Percentiles rank a stretch among this genome's conserved stretches.
These are phyloP conservation scores for Tetrahymena elliotti DNA, from an alignment of 73 alveolate genomes.

Conservation along the genomic window DNA sequence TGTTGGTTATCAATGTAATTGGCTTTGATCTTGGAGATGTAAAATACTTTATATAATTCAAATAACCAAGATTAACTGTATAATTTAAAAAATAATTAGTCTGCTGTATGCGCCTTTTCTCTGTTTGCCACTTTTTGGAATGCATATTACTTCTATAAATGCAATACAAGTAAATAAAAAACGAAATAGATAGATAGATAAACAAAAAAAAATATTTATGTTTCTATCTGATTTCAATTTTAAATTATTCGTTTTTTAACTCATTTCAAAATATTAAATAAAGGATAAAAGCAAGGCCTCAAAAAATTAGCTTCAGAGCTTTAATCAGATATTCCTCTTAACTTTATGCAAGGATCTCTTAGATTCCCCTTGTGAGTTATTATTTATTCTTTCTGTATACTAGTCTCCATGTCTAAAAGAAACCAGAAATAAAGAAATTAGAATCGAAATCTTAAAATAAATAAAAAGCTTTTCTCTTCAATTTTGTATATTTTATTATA, in stretches of 20 bases:
- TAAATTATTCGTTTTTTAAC: background rate
- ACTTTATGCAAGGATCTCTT: background rate
- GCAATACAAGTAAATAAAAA: background rate
- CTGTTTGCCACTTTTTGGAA: background rate
- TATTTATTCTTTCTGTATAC: background rate
- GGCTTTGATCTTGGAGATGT: background rate
- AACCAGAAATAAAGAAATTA: too few relatives aligned
- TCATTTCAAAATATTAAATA: background rate
- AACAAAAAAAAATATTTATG: too few relatives aligned
- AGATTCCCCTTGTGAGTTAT: background rate
- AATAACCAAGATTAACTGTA: background rate
- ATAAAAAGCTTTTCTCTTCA: too few relatives aligned
- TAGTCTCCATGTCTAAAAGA: background rate
- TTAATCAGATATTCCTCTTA: background rate
- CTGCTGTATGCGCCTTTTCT: background rate
- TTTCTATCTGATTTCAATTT: background rate
- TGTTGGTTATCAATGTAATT: background rate
- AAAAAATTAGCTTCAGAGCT: background rate
- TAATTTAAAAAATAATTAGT: background rate
- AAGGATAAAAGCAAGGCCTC: background rate
- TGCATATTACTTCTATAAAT: background rate
- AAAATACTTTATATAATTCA: background rate
- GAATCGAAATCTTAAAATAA: too few relatives aligned
- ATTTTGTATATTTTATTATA: too few relatives aligned
- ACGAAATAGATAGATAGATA: background rate